phyloP scores from a whole-genome alignment of 2,329 filamentous ascomycete genomes.

The Apiospora rasikravindrae region DNA sequence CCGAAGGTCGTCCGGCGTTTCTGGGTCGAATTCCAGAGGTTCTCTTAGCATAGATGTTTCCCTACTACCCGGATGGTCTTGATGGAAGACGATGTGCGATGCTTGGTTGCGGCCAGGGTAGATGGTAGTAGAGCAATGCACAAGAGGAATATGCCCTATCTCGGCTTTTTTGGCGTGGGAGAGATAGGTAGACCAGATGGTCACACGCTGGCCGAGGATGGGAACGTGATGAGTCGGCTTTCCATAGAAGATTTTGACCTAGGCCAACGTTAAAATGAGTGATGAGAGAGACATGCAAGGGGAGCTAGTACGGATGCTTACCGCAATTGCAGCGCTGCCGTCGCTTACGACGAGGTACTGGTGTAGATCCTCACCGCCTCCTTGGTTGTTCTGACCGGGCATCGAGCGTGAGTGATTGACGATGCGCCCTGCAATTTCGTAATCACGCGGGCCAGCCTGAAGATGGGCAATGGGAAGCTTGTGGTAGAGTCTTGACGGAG shows the following conservation, averaged over 20 bases:
- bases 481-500: conserved; percentile 52
- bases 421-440: conserved; percentile 59
- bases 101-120: conserved; percentile 61
- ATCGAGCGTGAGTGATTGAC: conserved; percentile 58
- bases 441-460: conserved; percentile 52
- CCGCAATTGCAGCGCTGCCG: conserved; percentile 57
- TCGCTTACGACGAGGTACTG: conserved; percentile 62
- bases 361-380: conserved; percentile 50
- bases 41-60: conserved; percentile 47
- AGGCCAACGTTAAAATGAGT: background rate
- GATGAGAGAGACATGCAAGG: background rate
- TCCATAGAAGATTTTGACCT: conserved; percentile 54
- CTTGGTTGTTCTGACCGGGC: conserved; percentile 46
- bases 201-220: conserved; percentile 58
- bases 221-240: conserved; percentile 44
- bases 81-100: conserved; percentile 59
- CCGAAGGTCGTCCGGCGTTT: conserved; percentile 37
- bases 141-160: conserved; percentile 41
- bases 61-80: conserved; percentile 42
- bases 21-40: conserved; percentile 49
- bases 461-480: conserved; percentile 53
- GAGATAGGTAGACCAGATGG: conserved; percentile 62
- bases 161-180: conserved; percentile 48
- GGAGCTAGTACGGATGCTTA: conserved; percentile 32
- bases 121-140: conserved; percentile 58